Evolutionary conservation across 2,329 filamentous ascomycete genomes (phyloP).

Genomic region (Aspergillus intermedius): DNA sequence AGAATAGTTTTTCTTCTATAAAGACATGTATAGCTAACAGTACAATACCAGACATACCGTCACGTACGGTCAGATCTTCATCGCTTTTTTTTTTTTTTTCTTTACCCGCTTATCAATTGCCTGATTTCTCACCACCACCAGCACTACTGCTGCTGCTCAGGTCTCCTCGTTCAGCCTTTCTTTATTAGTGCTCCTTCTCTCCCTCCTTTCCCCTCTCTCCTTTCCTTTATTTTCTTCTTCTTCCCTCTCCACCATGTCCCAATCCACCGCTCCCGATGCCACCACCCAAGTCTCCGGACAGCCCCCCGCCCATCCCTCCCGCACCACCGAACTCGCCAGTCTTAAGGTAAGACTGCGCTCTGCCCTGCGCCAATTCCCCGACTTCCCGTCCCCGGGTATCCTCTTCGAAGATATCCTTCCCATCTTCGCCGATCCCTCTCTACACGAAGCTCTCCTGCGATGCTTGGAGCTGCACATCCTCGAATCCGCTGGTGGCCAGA

Average conservation of each 20-base stretch:
- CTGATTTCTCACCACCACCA: constrained; percentile 7
- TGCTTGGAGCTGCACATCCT: constrained; percentile 79
- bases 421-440: constrained; percentile 71
- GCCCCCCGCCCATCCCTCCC: constrained; percentile 41
- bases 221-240: constrained; percentile 6
- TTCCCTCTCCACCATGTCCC: constrained; percentile 32
- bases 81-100: constrained; percentile 4
- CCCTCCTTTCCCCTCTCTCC: constrained; percentile 8
- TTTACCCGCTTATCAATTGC: constrained; percentile 14
- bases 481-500: constrained; percentile 53
- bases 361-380: constrained; percentile 75
- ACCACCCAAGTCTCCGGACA: constrained; percentile 37
- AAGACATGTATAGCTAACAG: background rate
- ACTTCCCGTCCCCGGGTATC: constrained; percentile 89
- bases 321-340: constrained; percentile 51
- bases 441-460: constrained; percentile 71
- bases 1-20: too few relatives aligned
- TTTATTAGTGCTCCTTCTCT: constrained; percentile 13
- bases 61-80: constrained; percentile 6
- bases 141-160: constrained; percentile 2
- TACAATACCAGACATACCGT: background rate
- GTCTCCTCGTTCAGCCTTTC: constrained; percentile 13
- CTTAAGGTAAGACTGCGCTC: constrained; percentile 62
- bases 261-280: constrained; percentile 33
- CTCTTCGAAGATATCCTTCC: constrained; percentile 98